Conservation (phyloP, 306 rosid species). For the Chamaecrista fasciculata region DNA sequence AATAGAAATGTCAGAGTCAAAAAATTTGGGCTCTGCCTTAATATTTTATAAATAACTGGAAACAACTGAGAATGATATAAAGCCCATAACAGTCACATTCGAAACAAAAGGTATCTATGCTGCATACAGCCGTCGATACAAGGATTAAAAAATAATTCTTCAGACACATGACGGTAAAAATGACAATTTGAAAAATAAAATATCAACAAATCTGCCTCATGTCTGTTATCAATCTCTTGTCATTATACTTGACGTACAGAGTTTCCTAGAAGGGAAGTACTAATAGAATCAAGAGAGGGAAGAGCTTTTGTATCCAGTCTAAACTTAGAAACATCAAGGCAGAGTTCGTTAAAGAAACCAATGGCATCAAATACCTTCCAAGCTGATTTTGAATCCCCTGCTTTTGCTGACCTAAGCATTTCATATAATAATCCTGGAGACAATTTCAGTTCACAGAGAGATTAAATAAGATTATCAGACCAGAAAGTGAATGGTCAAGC, state of each 20-base stretch:
- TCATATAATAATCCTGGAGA: slow-evolving; percentile 73
- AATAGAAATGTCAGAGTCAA: neutral
- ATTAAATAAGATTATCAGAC: slow-evolving; percentile 12
- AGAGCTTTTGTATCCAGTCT: neutral
- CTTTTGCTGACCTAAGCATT: slow-evolving; percentile 79
- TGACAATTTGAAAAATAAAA: neutral
- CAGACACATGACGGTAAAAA: neutral
- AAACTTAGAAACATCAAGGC: neutral
- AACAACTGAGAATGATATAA: slow-evolving; percentile 2
- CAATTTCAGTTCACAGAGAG: slow-evolving; percentile 18
- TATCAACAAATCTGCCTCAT: neutral
- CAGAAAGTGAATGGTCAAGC: slow-evolving; percentile 13
- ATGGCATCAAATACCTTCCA: slow-evolving; percentile 69
- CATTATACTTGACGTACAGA: neutral
- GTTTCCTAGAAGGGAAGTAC: slow-evolving; percentile 15
- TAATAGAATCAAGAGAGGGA: slow-evolving; percentile 12
- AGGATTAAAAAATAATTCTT: neutral
- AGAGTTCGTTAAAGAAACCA: slow-evolving; percentile 10
- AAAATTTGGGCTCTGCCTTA: slow-evolving; percentile 1
- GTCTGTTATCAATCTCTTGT: slow-evolving; percentile 10
- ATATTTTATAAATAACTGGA: slow-evolving; percentile 11
- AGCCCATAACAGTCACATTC: neutral
- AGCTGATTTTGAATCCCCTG: slow-evolving; percentile 81
- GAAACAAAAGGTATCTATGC: neutral
- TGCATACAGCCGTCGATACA: neutral